Percentiles rank a stretch among this genome's conserved stretches.
phyloP scores from a whole-genome alignment of 148 eudicot species.

The Euryodendron excelsum region DNA sequence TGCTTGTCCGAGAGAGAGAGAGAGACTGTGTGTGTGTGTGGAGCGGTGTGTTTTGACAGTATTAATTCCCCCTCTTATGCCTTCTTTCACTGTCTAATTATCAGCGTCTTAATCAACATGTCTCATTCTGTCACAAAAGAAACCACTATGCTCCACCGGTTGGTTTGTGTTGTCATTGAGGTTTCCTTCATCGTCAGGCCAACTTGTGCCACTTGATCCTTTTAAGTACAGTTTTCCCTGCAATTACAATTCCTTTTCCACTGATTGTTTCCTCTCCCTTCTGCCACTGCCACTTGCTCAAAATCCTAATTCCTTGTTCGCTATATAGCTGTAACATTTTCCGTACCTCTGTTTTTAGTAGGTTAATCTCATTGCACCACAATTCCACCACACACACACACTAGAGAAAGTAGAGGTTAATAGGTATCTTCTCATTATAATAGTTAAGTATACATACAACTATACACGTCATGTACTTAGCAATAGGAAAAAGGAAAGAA shows the following conservation, averaged over 20 bases:
- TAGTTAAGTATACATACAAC: slow-evolving; percentile 25
- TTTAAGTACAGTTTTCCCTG: not conserved
- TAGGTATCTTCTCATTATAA: slow-evolving; percentile 18
- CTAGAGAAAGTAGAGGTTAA: not conserved
- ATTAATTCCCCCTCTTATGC: not conserved
- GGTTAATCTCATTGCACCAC: too few relatives aligned
- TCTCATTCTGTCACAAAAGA: slow-evolving; percentile 12
- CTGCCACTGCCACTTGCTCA: too few relatives aligned
- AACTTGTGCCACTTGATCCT: slow-evolving; percentile 18
- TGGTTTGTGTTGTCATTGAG: slow-evolving; percentile 11
- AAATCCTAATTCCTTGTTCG: too few relatives aligned
- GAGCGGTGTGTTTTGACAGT: slow-evolving; percentile 1
- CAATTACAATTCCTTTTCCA: not conserved
- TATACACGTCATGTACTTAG: slow-evolving; percentile 28
- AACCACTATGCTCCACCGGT: not conserved
- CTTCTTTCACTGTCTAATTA: slow-evolving; percentile 7
- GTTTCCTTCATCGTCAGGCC: slow-evolving; percentile 14
- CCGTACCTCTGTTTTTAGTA: too few relatives aligned
- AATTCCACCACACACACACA: not conserved
- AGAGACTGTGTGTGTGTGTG: too few relatives aligned
- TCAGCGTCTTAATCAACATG: slow-evolving; percentile 16
- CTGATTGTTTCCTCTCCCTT: too few relatives aligned
- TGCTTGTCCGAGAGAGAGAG: not conserved
- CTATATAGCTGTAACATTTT: too few relatives aligned
- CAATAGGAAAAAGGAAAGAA: slow-evolving; percentile 9